Evolutionary conservation across 179 eudicot species (phyloP).

Genomic region (Gypsophila paniculata): DNA sequence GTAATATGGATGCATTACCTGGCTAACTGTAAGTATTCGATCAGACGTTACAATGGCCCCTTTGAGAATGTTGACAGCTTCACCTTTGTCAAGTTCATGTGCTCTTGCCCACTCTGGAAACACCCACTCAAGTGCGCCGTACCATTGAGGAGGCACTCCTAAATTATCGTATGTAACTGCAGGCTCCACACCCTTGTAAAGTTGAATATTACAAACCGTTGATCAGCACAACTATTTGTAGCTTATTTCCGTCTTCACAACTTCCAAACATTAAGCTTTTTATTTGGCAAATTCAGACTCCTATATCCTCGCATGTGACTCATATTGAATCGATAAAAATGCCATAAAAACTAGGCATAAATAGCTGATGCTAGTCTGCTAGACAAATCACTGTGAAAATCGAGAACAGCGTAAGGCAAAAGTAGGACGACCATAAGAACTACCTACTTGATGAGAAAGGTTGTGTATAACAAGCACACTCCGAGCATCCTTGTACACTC

Average conservation of each 20-base stretch:
- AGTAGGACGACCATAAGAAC: background rate
- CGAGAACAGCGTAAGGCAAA: background rate
- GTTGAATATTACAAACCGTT: background rate
- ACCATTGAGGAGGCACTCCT: constrained; percentile 89
- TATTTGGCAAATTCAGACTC: background rate
- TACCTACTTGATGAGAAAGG: constrained; percentile 82
- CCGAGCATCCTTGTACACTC: constrained; percentile 94
- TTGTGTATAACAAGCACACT: constrained; percentile 80
- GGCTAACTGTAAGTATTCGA: constrained; percentile 89
- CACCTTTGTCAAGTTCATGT: constrained; percentile 96
- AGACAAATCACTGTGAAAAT: background rate
- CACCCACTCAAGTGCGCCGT: constrained; percentile 85
- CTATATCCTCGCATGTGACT: background rate
- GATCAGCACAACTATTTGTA: constrained; percentile 15
- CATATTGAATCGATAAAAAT: background rate
- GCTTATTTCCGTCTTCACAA: constrained; percentile 2
- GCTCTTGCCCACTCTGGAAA: constrained; percentile 98
- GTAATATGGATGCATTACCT: constrained; percentile 41
- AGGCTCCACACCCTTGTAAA: constrained; percentile 86
- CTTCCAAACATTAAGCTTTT: constrained; percentile 6
- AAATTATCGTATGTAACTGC: constrained; percentile 71
- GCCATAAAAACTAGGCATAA: background rate
- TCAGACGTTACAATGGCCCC: constrained; percentile 92
- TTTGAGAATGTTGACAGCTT: constrained; percentile 91
- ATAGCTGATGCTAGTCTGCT: background rate